Conservation (phyloP, 129 eudicot species). For the Arctium lappa region DNA sequence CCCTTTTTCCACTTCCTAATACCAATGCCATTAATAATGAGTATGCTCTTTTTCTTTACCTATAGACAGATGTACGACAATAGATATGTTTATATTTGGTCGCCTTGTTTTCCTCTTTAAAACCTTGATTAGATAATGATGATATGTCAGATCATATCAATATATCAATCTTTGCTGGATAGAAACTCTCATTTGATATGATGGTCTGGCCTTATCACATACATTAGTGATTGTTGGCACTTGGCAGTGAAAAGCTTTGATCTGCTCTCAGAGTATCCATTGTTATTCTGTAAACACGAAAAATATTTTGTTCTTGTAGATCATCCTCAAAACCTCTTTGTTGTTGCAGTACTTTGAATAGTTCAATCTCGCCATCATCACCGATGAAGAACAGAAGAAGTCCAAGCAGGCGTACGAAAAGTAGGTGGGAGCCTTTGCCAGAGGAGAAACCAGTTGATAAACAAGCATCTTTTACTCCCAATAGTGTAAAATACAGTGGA, state of each 20-base stretch:
- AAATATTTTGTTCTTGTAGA: background rate
- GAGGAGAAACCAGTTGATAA: slow-evolving; percentile 62
- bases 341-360: slow-evolving; percentile 29
- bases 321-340: slow-evolving; percentile 5
- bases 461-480: slow-evolving; percentile 36
- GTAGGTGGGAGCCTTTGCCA: slow-evolving; percentile 97
- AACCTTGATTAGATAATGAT: background rate
- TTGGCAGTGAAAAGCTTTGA: background rate
- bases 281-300: background rate
- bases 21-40: slow-evolving; percentile 37
- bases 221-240: background rate
- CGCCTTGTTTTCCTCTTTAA: background rate
- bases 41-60: slow-evolving; percentile 34
- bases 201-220: background rate
- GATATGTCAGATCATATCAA: background rate
- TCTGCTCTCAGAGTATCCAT: background rate
- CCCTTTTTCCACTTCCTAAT: slow-evolving; percentile 76
- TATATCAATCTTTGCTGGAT: background rate
- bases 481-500: slow-evolving; percentile 42
- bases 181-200: background rate
- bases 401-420: slow-evolving; percentile 82
- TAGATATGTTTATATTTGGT: background rate
- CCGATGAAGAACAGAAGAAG: slow-evolving; percentile 59
- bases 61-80: background rate
- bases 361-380: slow-evolving; percentile 40